Evolutionary conservation across 108 stramenopile genomes (phyloP).

Genomic region (Skeletonema costatum): DNA sequence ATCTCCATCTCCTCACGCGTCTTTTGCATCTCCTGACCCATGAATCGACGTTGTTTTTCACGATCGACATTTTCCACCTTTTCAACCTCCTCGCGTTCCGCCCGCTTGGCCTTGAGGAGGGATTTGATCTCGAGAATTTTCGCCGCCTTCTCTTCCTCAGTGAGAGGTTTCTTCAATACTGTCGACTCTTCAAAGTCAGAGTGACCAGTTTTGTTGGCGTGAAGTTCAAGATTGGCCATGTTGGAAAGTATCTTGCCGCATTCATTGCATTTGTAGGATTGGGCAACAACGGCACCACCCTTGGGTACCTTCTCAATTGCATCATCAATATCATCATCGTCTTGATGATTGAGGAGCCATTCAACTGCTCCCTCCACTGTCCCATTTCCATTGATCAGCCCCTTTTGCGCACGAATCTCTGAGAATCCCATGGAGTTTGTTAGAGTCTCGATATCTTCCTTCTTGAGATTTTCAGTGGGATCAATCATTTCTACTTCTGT

Average conservation of each 20-base stretch:
- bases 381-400: conserved; percentile 68
- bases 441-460: conserved; percentile 63
- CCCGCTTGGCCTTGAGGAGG: conserved; percentile 74
- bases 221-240: conserved; percentile 89
- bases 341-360: conserved; percentile 94
- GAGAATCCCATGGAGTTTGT: conserved; percentile 90
- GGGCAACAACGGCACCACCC: conserved; percentile 42
- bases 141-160: conserved; percentile 91
- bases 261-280: conserved; percentile 90
- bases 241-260: conserved; percentile 82
- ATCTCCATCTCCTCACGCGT: conserved; percentile 88
- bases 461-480: conserved; percentile 55
- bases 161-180: conserved; percentile 67
- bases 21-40: conserved; percentile 82
- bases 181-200: conserved; percentile 92
- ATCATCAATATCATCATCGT: conserved; percentile 91
- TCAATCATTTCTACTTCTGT: conserved; percentile 33
- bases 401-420: conserved; percentile 88
- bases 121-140: conserved; percentile 91
- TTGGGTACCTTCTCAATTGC: conserved; percentile 71
- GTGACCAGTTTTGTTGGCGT: conserved; percentile 91
- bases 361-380: conserved; percentile 94
- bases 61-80: conserved; percentile 86
- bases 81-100: conserved; percentile 85
- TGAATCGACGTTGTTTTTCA: conserved; percentile 84